Conservation (phyloP, 2,329 filamentous ascomycete species). For the Xylaria digitata region DNA sequence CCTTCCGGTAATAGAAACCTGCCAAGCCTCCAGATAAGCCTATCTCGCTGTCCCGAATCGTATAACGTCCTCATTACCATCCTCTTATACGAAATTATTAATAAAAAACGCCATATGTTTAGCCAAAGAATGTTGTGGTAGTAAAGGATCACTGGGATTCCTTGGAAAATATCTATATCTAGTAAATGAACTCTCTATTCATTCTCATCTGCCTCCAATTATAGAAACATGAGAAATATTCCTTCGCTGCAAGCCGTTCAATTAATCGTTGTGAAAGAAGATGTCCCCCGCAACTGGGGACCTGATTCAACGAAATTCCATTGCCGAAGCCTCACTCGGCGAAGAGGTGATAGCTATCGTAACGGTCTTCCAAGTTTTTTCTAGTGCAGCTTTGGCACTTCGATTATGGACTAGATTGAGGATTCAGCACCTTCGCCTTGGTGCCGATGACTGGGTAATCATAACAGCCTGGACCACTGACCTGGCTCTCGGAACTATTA, state of each 20-base stretch:
- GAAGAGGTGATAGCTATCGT: constrained; percentile 22
- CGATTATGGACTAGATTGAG: constrained; percentile 19
- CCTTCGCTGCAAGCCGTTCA: neutral
- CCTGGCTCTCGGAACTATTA: constrained; percentile 1
- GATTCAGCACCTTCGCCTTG: constrained; percentile 14
- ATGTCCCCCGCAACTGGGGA: constrained; percentile 1
- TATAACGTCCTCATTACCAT: constrained; percentile 1
- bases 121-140: neutral
- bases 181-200: constrained; percentile 21
- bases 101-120: neutral
- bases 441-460: constrained; percentile 19
- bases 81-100: neutral
- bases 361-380: constrained; percentile 14
- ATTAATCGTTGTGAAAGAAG: neutral
- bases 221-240: neutral
- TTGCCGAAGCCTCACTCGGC: constrained; percentile 3
- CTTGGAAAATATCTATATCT: constrained; percentile 20
- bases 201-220: neutral
- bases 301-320: neutral
- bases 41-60: neutral
- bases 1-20: neutral
- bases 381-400: constrained; percentile 3
- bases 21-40: constrained; percentile 13
- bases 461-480: neutral
- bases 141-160: neutral